phyloP scores from a whole-genome alignment of 2,329 filamentous ascomycete species.

The Fusarium cyanostomum region DNA sequence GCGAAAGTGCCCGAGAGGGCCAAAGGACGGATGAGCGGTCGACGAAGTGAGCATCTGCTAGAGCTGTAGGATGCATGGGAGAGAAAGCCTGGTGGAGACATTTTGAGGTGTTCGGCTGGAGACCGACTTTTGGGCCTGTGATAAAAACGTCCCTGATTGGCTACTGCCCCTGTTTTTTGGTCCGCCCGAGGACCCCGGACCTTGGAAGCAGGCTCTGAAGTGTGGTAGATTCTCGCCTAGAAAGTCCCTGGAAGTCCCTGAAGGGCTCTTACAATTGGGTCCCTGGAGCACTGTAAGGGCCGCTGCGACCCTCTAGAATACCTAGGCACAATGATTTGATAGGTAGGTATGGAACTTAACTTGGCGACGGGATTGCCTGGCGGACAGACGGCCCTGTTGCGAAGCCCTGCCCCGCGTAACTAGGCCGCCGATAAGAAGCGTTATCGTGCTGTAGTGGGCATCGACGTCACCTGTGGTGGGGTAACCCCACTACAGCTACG shows the following conservation, averaged over 20 bases:
- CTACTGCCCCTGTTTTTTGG: neutral
- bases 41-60: conserved; percentile 12
- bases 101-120: conserved; percentile 3
- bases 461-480: conserved; percentile 32
- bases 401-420: too few species aligned
- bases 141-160: conserved; percentile 20
- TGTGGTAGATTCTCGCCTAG: neutral
- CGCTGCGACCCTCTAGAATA: conserved; percentile 2
- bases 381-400: too few species aligned
- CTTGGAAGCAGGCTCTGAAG: neutral
- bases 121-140: neutral
- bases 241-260: neutral
- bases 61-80: conserved; percentile 16
- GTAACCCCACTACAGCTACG: conserved; percentile 24
- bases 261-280: too few species aligned
- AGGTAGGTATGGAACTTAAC: too few species aligned
- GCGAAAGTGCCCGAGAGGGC: conserved; percentile 12
- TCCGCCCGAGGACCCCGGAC: neutral
- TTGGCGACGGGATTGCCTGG: too few species aligned
- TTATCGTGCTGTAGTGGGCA: neutral
- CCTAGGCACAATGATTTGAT: too few species aligned
- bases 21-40: conserved; percentile 21
- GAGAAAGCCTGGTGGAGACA: conserved; percentile 25
- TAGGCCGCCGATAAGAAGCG: too few species aligned
- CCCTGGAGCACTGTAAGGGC: neutral